phyloP scores from a whole-genome alignment of 1,139 yeast genomes.

The Ashbya aceris region DNA sequence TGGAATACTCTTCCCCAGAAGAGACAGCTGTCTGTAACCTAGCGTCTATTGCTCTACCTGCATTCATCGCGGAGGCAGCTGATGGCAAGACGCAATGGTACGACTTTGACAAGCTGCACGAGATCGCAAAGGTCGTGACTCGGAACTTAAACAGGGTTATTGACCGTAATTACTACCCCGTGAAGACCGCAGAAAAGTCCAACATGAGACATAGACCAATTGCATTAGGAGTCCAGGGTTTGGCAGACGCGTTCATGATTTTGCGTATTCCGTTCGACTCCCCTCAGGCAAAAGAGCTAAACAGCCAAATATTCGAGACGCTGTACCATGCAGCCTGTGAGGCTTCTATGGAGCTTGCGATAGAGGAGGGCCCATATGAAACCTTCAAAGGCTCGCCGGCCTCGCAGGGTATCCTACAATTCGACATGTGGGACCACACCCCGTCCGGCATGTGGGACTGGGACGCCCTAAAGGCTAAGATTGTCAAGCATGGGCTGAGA shows the following conservation, averaged over 20 bases:
- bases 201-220: constrained; percentile 77
- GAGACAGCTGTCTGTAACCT: constrained; percentile 89
- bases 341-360: constrained; percentile 68
- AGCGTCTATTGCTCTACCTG: constrained; percentile 77
- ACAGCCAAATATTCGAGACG: constrained; percentile 79
- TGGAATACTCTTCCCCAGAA: constrained; percentile 77
- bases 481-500: constrained; percentile 59
- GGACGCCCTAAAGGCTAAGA: constrained; percentile 54
- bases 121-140: constrained; percentile 63
- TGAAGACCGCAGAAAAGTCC: constrained; percentile 56
- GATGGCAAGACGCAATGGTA: constrained; percentile 47
- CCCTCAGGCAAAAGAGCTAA: constrained; percentile 56
- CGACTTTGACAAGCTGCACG: constrained; percentile 63
- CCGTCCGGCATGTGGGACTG: constrained; percentile 62
- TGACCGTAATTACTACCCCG: constrained; percentile 74
- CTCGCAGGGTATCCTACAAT: constrained; percentile 67
- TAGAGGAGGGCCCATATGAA: constrained; percentile 54
- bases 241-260: constrained; percentile 76
- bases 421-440: constrained; percentile 69
- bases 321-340: constrained; percentile 82
- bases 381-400: constrained; percentile 75
- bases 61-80: constrained; percentile 32
- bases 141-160: constrained; percentile 68
- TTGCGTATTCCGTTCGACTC: constrained; percentile 77
- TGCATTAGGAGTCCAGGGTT: constrained; percentile 84